Conservation (phyloP, 2,329 filamentous ascomycete genomes). For the Kalaharituber pfeilii region DNA sequence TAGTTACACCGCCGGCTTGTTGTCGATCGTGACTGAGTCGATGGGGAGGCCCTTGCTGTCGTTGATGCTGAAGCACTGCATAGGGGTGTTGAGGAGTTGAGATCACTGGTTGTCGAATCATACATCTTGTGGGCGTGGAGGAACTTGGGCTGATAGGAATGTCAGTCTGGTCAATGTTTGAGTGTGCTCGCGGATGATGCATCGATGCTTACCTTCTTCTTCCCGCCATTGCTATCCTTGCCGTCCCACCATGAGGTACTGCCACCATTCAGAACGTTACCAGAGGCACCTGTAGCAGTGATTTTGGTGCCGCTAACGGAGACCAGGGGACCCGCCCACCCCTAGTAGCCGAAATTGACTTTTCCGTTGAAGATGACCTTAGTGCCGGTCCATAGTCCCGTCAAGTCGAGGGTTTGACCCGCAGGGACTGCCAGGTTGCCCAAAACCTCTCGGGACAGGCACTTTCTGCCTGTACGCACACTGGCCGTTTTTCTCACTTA, state of each 20-base stretch:
- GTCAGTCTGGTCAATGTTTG: background rate
- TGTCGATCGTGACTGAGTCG: constrained; percentile 28
- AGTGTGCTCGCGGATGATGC: background rate
- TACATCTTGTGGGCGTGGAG: constrained; percentile 33
- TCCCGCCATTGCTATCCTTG: constrained; percentile 28
- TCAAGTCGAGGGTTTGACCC: constrained; percentile 42
- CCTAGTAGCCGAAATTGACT: constrained; percentile 49
- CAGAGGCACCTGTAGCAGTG: constrained; percentile 36
- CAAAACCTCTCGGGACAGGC: too few species aligned
- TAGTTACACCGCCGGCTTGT: constrained; percentile 20
- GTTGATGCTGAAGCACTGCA: constrained; percentile 31
- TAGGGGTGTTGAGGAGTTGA: constrained; percentile 31
- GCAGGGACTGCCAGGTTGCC: constrained; percentile 40
- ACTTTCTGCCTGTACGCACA: too few species aligned
- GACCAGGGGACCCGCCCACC: constrained; percentile 48
- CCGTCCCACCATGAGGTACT: constrained; percentile 45
- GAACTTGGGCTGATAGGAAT: constrained; percentile 29
- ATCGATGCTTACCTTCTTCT: constrained; percentile 22
- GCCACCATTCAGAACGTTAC: constrained; percentile 38
- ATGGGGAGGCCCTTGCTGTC: constrained; percentile 26
- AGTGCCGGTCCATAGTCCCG: constrained; percentile 35
- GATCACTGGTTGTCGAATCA: constrained; percentile 27
- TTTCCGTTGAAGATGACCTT: constrained; percentile 40
- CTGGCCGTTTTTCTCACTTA: too few species aligned
- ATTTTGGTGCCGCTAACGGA: constrained; percentile 41